Evolutionary conservation across 805 yeast genomes (phyloP).

Genomic region (Trichomonascus vanleenenianus): DNA sequence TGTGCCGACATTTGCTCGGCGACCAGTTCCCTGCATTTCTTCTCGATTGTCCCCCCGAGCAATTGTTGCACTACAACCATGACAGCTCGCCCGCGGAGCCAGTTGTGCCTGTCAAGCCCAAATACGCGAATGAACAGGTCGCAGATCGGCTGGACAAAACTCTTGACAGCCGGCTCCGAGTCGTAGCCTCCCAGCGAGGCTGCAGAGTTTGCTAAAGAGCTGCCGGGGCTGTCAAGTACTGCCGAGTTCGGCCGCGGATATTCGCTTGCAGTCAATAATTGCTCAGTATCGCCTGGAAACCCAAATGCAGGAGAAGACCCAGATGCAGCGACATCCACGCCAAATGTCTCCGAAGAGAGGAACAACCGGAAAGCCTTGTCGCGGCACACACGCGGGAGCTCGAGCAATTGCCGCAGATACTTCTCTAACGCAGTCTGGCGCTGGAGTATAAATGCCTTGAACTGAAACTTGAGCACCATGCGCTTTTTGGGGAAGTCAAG

Average conservation of each 20-base stretch:
- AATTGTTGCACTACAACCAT: constrained; percentile 76
- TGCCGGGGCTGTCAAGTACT: background rate
- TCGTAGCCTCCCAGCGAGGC: background rate
- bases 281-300: background rate
- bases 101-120: constrained; percentile 46
- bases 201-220: background rate
- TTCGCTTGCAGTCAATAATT: background rate
- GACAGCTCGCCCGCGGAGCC: constrained; percentile 82
- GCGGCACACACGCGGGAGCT: constrained; percentile 62
- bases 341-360: constrained; percentile 63
- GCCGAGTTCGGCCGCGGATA: background rate
- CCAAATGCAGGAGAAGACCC: no score
- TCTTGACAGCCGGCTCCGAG: constrained; percentile 17
- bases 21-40: constrained; percentile 36
- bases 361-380: constrained; percentile 68
- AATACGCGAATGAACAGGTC: constrained; percentile 67
- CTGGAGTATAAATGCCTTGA: constrained; percentile 51
- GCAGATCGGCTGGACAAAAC: constrained; percentile 75
- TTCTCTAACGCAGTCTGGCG: constrained; percentile 53
- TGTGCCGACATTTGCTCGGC: constrained; percentile 28
- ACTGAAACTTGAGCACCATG: constrained; percentile 57
- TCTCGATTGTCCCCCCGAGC: constrained; percentile 82
- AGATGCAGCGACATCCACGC: constrained; percentile 10
- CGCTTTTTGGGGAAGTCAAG: constrained; percentile 47
- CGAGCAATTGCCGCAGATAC: constrained; percentile 51